Evolutionary conservation across 164 flowering plant genomes (phyloP), one percentile per base, ranked within the genome.

Genomic region (Kingdonia uniflora): DNA sequence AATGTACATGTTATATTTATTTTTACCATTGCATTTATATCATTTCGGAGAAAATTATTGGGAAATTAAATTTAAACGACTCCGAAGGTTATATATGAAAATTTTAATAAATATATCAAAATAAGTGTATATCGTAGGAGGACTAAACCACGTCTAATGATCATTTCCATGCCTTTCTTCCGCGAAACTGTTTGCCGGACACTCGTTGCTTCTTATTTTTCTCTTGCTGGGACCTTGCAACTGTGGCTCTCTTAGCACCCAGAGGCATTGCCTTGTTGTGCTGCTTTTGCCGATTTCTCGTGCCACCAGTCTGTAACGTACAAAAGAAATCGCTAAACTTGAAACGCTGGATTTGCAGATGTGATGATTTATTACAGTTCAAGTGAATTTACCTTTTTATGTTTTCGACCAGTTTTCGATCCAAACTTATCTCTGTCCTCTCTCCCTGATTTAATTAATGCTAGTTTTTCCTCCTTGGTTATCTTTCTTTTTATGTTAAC

Each of bases 181-280:
- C 54, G 1, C 51, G 51, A 29, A 29, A 29, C 35, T 29, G 35
- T 29, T 29, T 29, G 35, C 35, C 35, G 35, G 35, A 4, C 35
- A 29, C 6, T 29, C 8, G 4, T 29, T 29, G 35, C 35, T 29
- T 29, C 35, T 29, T 29, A 3, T 29, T 29, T 29, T 29, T 29
- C 35, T 29, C 35, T 29, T 29, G 35, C 35, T 8, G 4, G 8
- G 35, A 29, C 35, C 35, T 29, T 24, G 69, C 74, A n/a, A 70
- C 68, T 75, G 75, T 85, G 19, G 77, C 60, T 67, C 78, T 72
- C 66, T 80, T 83, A 48, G 96, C 94, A 51, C 81, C 85, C 1
- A 76, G 54, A 25, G 98, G 98, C 96, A 91, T 84, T 7, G 58
- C 52, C 71, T 91, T 91, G 59, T 77, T 76, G 74, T 79, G 87